phyloP scores from a whole-genome alignment of 768 basidiomycete species.

The Macrolepiota albuminosa region DNA sequence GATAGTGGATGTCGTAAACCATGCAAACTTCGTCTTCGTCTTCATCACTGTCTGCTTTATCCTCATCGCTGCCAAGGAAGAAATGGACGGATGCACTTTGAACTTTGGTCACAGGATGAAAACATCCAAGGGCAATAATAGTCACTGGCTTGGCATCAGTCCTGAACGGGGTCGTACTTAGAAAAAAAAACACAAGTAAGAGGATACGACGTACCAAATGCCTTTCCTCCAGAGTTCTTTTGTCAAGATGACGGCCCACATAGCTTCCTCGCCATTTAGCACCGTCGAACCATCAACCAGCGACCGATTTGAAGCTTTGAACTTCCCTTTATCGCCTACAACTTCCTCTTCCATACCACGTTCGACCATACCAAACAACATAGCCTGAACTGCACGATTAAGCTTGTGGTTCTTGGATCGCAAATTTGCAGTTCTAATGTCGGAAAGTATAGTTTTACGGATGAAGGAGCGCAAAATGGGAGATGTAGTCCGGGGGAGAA shows the following conservation, averaged over 20 bases:
- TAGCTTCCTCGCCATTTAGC: constrained; percentile 74
- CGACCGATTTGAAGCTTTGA: constrained; percentile 36
- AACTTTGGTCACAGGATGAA: constrained; percentile 91
- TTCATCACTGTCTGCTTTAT: constrained; percentile 66
- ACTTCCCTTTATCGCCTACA: constrained; percentile 78
- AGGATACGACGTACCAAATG: constrained; percentile 56
- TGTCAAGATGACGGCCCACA: constrained; percentile 95
- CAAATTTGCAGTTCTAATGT: constrained; percentile 87
- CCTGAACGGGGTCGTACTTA: constrained; percentile 36
- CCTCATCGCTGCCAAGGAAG: constrained; percentile 88
- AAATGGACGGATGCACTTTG: constrained; percentile 94
- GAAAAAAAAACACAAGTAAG: background rate
- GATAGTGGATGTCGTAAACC: background rate
- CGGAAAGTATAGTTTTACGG: constrained; percentile 89
- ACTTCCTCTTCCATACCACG: constrained; percentile 83
- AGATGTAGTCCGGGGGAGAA: constrained; percentile 91
- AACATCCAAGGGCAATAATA: constrained; percentile 86
- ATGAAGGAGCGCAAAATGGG: constrained; percentile 80
- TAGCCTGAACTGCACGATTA: constrained; percentile 91
- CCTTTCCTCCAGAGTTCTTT: constrained; percentile 94
- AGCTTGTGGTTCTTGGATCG: constrained; percentile 92
- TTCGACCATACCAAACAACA: constrained; percentile 96
- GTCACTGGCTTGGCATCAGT: constrained; percentile 89
- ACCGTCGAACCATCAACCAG: constrained; percentile 33
- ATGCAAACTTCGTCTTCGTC: constrained; percentile 54